These are phyloP conservation scores for Penstemon newberryi DNA, from an alignment of 257 asterid genomes.

Conservation along the genomic window DNA sequence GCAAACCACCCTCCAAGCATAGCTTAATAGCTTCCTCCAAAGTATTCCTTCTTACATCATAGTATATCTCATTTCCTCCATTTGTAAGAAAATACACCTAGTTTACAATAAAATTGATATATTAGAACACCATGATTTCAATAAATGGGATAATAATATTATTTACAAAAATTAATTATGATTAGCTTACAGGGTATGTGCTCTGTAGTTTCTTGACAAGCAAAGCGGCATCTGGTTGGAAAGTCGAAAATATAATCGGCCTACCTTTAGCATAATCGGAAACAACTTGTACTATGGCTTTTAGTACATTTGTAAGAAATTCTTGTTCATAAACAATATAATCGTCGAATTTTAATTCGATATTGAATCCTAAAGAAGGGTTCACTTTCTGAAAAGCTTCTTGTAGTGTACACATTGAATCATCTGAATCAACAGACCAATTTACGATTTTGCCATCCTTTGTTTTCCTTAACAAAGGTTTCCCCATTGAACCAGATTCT, in stretches of 20 bases:
- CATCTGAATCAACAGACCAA: constrained; percentile 83
- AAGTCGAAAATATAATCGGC: constrained; percentile 71
- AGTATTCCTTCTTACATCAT: constrained; percentile 73
- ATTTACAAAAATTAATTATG: background rate
- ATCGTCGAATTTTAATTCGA: constrained; percentile 88
- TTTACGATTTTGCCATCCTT: constrained; percentile 68
- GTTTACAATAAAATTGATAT: background rate
- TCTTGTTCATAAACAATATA: constrained; percentile 62
- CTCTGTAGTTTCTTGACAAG: constrained; percentile 63
- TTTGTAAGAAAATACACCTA: constrained; percentile 90
- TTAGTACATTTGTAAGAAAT: constrained; percentile 45
- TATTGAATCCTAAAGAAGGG: constrained; percentile 81
- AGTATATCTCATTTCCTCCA: constrained; percentile 78
- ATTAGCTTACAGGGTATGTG: constrained; percentile 58
- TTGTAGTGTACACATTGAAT: constrained; percentile 69
- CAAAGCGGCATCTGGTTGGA: constrained; percentile 91
- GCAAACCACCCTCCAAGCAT: constrained; percentile 77
- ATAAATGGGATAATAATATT: background rate
- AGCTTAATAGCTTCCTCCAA: constrained; percentile 81
- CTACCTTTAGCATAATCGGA: constrained; percentile 63
- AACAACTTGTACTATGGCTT: constrained; percentile 58
- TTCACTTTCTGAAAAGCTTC: constrained; percentile 77
- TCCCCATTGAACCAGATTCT: constrained; percentile 50
- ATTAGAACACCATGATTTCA: background rate
- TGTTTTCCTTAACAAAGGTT: constrained; percentile 67